phyloP scores from a whole-genome alignment of 75 land plant genomes.

The Cunninghamia lanceolata region DNA sequence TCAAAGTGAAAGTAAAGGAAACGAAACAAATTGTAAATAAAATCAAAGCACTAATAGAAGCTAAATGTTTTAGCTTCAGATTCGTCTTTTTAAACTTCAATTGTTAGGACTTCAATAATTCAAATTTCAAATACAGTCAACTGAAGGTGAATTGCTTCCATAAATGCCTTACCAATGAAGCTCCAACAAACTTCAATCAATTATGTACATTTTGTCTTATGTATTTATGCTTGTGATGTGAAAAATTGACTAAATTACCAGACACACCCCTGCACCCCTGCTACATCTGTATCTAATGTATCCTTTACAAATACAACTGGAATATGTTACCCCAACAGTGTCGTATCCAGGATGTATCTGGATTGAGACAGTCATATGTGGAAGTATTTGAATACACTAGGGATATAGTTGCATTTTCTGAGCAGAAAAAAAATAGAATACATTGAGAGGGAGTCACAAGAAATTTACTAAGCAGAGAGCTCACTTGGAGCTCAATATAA shows the following conservation, averaged over 20 bases:
- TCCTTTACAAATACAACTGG: background rate
- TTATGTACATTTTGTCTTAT: background rate
- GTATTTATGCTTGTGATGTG: background rate
- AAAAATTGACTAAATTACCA: background rate
- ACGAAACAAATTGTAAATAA: background rate
- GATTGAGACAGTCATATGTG: background rate
- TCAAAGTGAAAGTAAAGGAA: background rate
- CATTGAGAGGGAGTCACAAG: background rate
- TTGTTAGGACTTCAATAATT: background rate
- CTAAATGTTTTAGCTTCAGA: background rate
- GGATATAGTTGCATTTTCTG: background rate
- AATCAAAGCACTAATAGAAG: background rate
- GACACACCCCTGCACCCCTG: background rate
- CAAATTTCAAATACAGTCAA: background rate
- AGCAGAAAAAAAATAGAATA: background rate
- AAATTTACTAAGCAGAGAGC: background rate
- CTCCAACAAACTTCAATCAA: background rate
- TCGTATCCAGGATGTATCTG: background rate
- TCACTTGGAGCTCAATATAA: background rate
- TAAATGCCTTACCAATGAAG: background rate
- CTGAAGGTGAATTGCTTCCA: background rate
- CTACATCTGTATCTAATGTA: background rate
- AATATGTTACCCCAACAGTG: background rate
- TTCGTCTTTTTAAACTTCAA: background rate
- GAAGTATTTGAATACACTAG: background rate